Evolutionary conservation across 1,284 basidiomycete species (phyloP), one percentile per base, ranked within the genome.

Genomic region (Cyathus pygmaeus): DNA sequence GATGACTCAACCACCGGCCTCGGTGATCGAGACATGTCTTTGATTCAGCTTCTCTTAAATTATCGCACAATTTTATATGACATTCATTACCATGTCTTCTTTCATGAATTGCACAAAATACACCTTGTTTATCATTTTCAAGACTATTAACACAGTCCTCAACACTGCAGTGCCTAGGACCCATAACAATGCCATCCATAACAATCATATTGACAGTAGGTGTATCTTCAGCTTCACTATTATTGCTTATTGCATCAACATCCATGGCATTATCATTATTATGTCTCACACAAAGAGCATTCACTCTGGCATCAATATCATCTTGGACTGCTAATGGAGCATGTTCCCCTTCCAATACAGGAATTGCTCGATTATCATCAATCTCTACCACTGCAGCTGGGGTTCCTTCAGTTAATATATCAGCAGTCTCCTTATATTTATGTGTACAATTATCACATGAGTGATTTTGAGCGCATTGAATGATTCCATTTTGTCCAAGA

Each of bases 151-250:
- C 59, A 60, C 70, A 72, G 26, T 61, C 53, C 31, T 54, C 41
- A 62, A 29, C 62, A 52, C 68, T 65, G 65, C 67, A 66, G 47
- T 60, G 56, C 64, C 63, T 58, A 53, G 63, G 66, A 3, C 69
- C 70, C 57, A 68, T 69, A 1, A 69, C 65, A 62, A 72, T 68
- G 23, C 72, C 72, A 72, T 74, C 71, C 15, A 72, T 26, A 21
- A 74, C 71, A 30, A 57, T 55, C 68, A 74, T 69, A 53, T 65
- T 63, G 6, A 68, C 64, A 33, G 21, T 29, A 53, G n/a, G n/a
- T 27, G 21, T 21, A 33, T 24, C 23, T 17, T 30, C 26, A 31
- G 24, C 19, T 57, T 46, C 19, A 27, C 15, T 29, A 49, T 21
- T 33, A 23, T 17, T 33, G 23, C 17, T 53, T 29, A 64, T 60